phyloP scores from a whole-genome alignment of 768 basidiomycete genomes.

The Tricholoma sp. region DNA sequence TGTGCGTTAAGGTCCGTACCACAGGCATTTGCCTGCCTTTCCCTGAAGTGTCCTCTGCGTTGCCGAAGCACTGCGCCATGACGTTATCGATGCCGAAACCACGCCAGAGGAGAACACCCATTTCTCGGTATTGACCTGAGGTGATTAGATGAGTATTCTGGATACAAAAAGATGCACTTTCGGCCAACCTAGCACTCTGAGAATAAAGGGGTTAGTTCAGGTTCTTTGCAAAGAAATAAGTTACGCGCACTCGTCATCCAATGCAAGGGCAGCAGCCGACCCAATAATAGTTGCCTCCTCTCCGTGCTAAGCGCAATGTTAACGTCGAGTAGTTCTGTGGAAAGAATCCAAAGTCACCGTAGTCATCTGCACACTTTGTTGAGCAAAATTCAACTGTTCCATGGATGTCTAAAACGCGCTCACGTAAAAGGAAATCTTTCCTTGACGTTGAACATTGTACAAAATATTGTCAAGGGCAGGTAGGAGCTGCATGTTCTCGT shows the following conservation, averaged over 20 bases:
- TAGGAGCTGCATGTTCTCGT: slow-evolving; percentile 73
- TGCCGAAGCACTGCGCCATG: slow-evolving; percentile 93
- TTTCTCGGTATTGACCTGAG: slow-evolving; percentile 86
- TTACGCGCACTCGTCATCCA: slow-evolving; percentile 73
- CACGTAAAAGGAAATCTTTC: slow-evolving; percentile 89
- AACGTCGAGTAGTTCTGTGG: slow-evolving; percentile 6
- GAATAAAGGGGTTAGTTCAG: background rate
- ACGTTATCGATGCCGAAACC: slow-evolving; percentile 73
- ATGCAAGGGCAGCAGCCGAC: slow-evolving; percentile 78
- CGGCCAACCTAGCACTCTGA: slow-evolving; percentile 66
- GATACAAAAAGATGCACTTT: background rate
- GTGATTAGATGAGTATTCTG: slow-evolving; percentile 1
- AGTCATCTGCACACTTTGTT: slow-evolving; percentile 57
- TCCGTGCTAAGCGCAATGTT: slow-evolving; percentile 50
- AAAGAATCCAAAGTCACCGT: slow-evolving; percentile 33
- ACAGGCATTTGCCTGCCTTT: slow-evolving; percentile 95
- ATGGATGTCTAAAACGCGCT: slow-evolving; percentile 20
- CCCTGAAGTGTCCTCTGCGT: slow-evolving; percentile 68
- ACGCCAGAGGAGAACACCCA: slow-evolving; percentile 87
- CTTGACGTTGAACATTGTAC: slow-evolving; percentile 91
- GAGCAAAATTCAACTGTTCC: background rate
- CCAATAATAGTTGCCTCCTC: slow-evolving; percentile 91
- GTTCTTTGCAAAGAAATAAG: background rate
- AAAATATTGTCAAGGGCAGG: slow-evolving; percentile 85
- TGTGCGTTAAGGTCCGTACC: slow-evolving; percentile 31